A percentile compares a stretch with the other conserved stretches of the same genome.
phyloP scores from a whole-genome alignment of 2,329 filamentous ascomycete species.

The Neocatenulostroma microsporum region DNA sequence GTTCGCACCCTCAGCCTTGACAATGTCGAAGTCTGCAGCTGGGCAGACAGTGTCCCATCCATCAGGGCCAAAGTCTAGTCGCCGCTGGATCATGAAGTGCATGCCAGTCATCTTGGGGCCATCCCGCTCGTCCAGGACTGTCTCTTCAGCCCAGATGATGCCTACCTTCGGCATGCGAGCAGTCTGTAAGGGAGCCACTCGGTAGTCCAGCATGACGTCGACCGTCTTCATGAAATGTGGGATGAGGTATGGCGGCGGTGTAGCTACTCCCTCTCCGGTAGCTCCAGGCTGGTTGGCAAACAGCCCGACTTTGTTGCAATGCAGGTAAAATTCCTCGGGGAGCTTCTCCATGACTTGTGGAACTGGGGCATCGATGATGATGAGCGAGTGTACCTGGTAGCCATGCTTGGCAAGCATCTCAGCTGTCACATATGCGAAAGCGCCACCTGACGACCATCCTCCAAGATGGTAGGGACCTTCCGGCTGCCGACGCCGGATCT shows the following conservation, averaged over 20 bases:
- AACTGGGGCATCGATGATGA: slow-evolving; percentile 26
- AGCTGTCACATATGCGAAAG: slow-evolving; percentile 14
- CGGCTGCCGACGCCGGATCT: slow-evolving; percentile 30
- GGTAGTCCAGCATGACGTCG: slow-evolving; percentile 29
- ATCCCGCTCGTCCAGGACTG: too few species aligned
- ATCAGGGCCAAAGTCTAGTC: slow-evolving; percentile 39
- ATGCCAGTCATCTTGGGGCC: slow-evolving; percentile 37
- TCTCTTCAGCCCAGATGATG: too few species aligned
- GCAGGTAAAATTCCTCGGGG: slow-evolving; percentile 46
- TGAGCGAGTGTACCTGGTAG: slow-evolving; percentile 18
- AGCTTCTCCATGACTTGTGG: slow-evolving; percentile 50
- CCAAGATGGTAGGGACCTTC: slow-evolving; percentile 31
- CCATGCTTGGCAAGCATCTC: slow-evolving; percentile 10
- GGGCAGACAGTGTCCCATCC: slow-evolving; percentile 31
- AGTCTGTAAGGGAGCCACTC: too few species aligned
- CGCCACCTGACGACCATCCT: slow-evolving; percentile 19
- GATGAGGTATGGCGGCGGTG: slow-evolving; percentile 9
- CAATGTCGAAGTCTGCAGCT: slow-evolving; percentile 2
- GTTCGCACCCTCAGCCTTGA: slow-evolving; percentile 7
- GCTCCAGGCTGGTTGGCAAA: slow-evolving; percentile 39
- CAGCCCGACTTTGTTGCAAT: slow-evolving; percentile 41
- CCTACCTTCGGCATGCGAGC: too few species aligned
- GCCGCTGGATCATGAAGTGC: slow-evolving; percentile 41
- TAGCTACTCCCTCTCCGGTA: too few species aligned
- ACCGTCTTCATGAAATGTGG: background rate